Conservation (phyloP, 2,329 filamentous ascomycete genomes). For the Fusarium beomiforme region DNA sequence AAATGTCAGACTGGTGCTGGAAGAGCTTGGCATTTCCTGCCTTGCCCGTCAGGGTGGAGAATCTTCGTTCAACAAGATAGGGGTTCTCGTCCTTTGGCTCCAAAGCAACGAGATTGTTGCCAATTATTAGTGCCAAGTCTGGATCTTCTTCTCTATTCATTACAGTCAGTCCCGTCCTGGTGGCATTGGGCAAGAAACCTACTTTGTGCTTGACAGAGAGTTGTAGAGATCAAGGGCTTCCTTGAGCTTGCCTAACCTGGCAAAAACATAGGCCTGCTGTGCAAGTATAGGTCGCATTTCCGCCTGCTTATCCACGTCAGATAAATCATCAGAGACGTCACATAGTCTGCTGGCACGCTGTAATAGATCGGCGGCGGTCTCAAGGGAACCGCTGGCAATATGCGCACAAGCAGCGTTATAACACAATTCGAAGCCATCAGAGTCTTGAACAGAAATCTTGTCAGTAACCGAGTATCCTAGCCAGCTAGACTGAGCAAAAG, state of each 20-base stretch:
- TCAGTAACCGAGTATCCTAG: conserved; percentile 58
- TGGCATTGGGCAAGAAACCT: conserved; percentile 45
- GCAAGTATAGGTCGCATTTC: conserved; percentile 80
- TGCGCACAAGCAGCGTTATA: conserved; percentile 82
- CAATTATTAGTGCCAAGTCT: conserved; percentile 72
- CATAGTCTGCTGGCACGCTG: conserved; percentile 77
- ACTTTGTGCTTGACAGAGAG: conserved; percentile 71
- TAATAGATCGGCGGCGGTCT: conserved; percentile 71
- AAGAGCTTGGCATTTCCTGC: conserved; percentile 74
- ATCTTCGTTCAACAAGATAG: conserved; percentile 71
- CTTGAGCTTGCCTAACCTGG: conserved; percentile 70
- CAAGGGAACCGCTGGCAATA: conserved; percentile 75
- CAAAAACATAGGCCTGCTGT: conserved; percentile 79
- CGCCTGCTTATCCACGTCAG: conserved; percentile 76
- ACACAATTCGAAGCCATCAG: conserved; percentile 82
- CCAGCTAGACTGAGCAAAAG: conserved; percentile 79
- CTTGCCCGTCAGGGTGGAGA: conserved; percentile 63
- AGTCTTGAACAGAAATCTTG: conserved; percentile 63
- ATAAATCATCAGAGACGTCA: conserved; percentile 76
- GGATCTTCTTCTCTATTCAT: conserved; percentile 69
- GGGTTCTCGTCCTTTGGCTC: conserved; percentile 65
- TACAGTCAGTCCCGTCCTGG: conserved; percentile 27
- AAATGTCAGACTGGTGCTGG: conserved; percentile 69
- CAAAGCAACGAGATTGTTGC: conserved; percentile 67
- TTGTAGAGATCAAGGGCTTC: conserved; percentile 73